Percentiles rank a stretch among this genome's conserved stretches.
These are phyloP conservation scores for Coniosporium tulheliwenetii DNA, from an alignment of 2,329 filamentous ascomycete genomes.

Conservation along the genomic window DNA sequence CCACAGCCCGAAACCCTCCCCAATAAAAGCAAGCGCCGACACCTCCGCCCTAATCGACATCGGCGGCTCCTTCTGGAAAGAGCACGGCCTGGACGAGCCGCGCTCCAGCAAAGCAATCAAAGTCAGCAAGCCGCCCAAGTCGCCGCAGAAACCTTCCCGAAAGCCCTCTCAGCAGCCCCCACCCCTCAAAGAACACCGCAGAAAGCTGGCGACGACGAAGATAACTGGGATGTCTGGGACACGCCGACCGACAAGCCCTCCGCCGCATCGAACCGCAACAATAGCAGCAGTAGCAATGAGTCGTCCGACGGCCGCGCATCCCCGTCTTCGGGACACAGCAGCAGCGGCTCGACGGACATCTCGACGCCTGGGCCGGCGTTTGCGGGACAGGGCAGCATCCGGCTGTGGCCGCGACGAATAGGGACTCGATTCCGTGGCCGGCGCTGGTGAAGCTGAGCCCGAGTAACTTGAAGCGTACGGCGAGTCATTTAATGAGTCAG, in stretches of 20 bases:
- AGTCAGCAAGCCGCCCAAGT: constrained; percentile 14
- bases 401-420: constrained; percentile 16
- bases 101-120: constrained; percentile 18
- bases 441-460: constrained; percentile 58
- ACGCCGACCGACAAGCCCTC: constrained; percentile 20
- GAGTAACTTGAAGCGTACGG: constrained; percentile 63
- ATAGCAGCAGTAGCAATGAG: constrained; percentile 29
- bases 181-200: no score
- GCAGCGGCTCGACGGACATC: constrained; percentile 1
- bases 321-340: constrained; percentile 1
- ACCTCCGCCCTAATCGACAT: constrained; percentile 12
- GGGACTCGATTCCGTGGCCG: constrained; percentile 42
- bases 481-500: constrained; percentile 76
- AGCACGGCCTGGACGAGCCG: constrained; percentile 23
- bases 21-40: background rate
- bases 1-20: background rate
- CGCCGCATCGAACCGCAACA: constrained; percentile 25
- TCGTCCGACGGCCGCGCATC: constrained; percentile 31
- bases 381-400: constrained; percentile 13
- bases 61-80: constrained; percentile 26
- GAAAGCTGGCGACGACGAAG: constrained; percentile 23
- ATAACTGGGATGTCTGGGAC: constrained; percentile 41
- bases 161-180: background rate
- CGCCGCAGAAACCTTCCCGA: background rate
- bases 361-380: constrained; percentile 2